Percentiles rank a stretch among this genome's conserved stretches.
These are phyloP conservation scores for Cicer cuneatum DNA, from an alignment of 306 rosid species.

Conservation along the genomic window DNA sequence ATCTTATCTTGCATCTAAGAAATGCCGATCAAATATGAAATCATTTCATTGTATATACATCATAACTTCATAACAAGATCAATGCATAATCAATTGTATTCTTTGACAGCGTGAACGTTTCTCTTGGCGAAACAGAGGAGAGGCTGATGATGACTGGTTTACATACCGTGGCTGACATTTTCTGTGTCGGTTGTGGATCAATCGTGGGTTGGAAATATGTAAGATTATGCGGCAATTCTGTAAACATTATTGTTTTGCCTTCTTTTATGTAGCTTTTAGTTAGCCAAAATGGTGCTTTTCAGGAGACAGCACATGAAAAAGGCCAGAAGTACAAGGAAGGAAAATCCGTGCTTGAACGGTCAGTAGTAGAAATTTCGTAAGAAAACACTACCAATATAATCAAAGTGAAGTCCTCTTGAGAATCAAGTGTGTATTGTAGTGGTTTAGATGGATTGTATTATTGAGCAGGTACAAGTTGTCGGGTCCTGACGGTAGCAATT, in stretches of 20 bases:
- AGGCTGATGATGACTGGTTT: conserved; percentile 78
- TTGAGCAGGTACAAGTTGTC: conserved; percentile 70
- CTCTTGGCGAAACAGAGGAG: conserved; percentile 76
- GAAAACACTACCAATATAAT: conserved; percentile 36
- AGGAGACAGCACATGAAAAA: conserved; percentile 67
- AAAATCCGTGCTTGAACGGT: conserved; percentile 77
- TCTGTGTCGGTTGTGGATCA: conserved; percentile 92
- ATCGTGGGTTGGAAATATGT: conserved; percentile 95
- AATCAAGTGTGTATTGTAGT: background rate
- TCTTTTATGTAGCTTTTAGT: conserved; percentile 45
- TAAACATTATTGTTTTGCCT: conserved; percentile 36
- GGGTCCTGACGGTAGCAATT: conserved; percentile 84
- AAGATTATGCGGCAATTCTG: conserved; percentile 57
- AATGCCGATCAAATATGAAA: conserved; percentile 20
- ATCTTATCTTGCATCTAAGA: conserved; percentile 28
- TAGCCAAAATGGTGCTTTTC: conserved; percentile 53
- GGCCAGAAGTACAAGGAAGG: conserved; percentile 78
- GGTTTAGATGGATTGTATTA: conserved; percentile 51
- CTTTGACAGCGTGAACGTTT: conserved; percentile 71
- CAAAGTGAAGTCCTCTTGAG: conserved; percentile 30
- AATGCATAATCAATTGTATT: conserved; percentile 37
- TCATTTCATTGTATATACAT: conserved; percentile 18
- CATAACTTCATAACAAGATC: background rate
- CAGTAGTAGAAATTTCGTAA: conserved; percentile 51
- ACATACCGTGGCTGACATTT: conserved; percentile 91